Evolutionary conservation across 108 stramenopile species (phyloP), one percentile per base, ranked within the genome.

Genomic region (Pseudonitzschia pungens): DNA sequence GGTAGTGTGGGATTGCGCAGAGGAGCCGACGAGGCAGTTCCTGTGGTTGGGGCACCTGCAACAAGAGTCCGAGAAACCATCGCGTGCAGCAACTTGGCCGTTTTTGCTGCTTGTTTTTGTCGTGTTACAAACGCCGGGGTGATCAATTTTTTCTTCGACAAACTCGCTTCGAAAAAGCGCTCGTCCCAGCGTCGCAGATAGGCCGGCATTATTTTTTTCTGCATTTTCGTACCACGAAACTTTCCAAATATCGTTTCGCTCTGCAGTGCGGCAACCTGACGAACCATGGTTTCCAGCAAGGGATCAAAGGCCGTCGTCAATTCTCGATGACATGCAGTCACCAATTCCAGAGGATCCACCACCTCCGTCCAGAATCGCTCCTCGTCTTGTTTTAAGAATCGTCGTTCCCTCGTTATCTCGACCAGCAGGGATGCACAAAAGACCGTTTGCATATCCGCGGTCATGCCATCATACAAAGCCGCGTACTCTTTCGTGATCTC

Each of bases 321-420:
- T 21, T 72, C 73, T 71, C 73, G 21, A 48, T 80, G 78, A 42
- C 79, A 79, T 33, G 65, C 31, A 11, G 48, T 31, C 2, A 63
- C 57, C 59, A 72, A 69, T 48, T 36, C 60, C 0, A 68, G 24
- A 15, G n/a, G 50, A 11, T 71, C 70, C 0, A 53, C 20, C 15
- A 84, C 36, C 22, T 57, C 73, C 5, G 62, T 54, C 86, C 86
- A 86, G 12, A 75, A 48, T 43, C 80, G 55, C 7, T 76, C 55
- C 31, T 60, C 69, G 20, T 75, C 77, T 60, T 78, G 78, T 21
- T 52, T 64, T 66, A 86, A 45, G 43, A 86, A 75, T 60, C 86
- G 54, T 48, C 81, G 48, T 5, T 69, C 43, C 26, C 31, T 67
- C 20, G 44, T 36, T 3, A 71, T 18, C 16, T 33, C 55, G 26